phyloP scores from a whole-genome alignment of 148 eudicot genomes.

The Arctostaphylos glauca region DNA sequence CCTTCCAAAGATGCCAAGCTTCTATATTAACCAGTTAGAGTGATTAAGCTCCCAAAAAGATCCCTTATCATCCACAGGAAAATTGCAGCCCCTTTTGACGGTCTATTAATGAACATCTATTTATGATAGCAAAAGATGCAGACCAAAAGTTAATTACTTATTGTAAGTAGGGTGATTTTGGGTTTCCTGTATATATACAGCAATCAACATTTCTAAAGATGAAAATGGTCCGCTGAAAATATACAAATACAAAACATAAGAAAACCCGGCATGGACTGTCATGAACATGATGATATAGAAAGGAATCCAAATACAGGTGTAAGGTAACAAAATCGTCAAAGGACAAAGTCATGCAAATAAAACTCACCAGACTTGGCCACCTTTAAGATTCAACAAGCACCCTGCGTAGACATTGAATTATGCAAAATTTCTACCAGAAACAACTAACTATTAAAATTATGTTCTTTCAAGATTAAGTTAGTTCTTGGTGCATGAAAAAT shows the following conservation, averaged over 20 bases:
- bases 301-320: not conserved
- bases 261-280: not conserved
- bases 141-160: not conserved
- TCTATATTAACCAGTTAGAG: not conserved
- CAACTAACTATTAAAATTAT: not conserved
- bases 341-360: not conserved
- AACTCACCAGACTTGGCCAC: not conserved
- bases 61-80: not conserved
- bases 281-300: not conserved
- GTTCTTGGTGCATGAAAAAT: not conserved
- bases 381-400: not conserved
- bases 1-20: too few species aligned
- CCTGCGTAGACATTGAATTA: not conserved
- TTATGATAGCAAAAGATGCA: not conserved
- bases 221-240: not conserved
- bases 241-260: not conserved
- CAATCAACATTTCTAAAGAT: constrained; percentile 8
- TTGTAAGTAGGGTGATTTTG: not conserved
- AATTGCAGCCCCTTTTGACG: not conserved
- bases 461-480: not conserved
- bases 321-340: not conserved
- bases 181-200: not conserved
- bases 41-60: not conserved
- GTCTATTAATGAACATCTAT: not conserved
- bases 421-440: not conserved